Conservation (phyloP, 2,329 filamentous ascomycete genomes). For the Neonectria punicea region DNA sequence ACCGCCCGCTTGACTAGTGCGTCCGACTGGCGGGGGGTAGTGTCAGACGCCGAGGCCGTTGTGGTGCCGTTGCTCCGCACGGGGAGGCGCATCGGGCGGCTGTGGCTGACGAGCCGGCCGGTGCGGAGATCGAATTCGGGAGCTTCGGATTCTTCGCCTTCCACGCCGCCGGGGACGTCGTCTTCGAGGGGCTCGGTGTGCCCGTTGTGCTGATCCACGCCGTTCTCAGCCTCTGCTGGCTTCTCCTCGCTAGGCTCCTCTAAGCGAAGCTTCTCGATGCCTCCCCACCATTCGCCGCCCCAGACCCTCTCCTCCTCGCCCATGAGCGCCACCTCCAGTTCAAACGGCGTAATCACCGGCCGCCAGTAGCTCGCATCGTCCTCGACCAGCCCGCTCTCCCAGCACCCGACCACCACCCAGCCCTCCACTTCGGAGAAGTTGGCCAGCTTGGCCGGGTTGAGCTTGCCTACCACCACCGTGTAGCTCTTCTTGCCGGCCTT, state of each 20-base stretch:
- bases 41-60: conserved; percentile 21
- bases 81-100: conserved; percentile 75
- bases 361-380: conserved; percentile 84
- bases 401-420: conserved; percentile 98
- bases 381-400: conserved; percentile 94
- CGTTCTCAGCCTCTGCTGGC: conserved; percentile 25
- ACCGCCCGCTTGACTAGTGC: conserved; percentile 67
- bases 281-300: conserved; percentile 89
- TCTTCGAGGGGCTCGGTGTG: conserved; percentile 40
- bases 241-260: conserved; percentile 42
- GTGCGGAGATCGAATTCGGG: conserved; percentile 95
- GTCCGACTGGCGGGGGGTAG: conserved; percentile 26
- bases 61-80: conserved; percentile 35
- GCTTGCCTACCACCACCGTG: conserved; percentile 94
- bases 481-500: conserved; percentile 93
- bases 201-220: conserved; percentile 32
- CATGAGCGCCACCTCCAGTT: conserved; percentile 81
- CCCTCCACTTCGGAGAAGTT: conserved; percentile 96
- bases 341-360: conserved; percentile 94
- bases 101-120: conserved; percentile 82
- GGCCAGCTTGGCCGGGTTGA: conserved; percentile 94
- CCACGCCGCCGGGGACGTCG: conserved; percentile 57
- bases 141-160: conserved; percentile 78
- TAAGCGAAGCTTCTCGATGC: conserved; percentile 77
- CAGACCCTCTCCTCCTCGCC: conserved; percentile 82